These are phyloP conservation scores for Santalum album DNA, from an alignment of 164 flowering plant species.

Conservation along the genomic window DNA sequence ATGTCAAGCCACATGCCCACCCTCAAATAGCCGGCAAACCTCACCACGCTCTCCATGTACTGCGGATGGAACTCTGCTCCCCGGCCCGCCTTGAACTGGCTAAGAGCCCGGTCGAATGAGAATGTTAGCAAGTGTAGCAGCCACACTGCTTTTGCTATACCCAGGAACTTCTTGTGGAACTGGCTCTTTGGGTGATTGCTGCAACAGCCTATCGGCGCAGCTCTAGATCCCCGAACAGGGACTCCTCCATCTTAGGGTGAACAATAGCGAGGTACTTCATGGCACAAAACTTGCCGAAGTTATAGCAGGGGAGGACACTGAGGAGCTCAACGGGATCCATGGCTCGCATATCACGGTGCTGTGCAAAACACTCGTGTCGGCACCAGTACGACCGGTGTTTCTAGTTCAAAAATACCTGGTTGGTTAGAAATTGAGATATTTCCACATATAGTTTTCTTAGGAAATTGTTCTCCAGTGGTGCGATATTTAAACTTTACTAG, in stretches of 20 bases:
- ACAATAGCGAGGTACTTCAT: conserved; percentile 66
- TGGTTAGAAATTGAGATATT: conserved; percentile 33
- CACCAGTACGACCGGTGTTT: conserved; percentile 66
- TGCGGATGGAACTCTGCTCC: conserved; percentile 76
- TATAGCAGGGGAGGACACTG: conserved; percentile 65
- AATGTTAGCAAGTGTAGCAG: conserved; percentile 85
- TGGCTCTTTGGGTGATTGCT: conserved; percentile 75
- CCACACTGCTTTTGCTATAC: conserved; percentile 80
- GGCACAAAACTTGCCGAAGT: conserved; percentile 70
- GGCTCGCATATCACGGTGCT: conserved; percentile 71
- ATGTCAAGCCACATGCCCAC: too few species aligned
- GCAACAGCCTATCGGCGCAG: conserved; percentile 47
- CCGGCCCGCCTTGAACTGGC: conserved; percentile 65
- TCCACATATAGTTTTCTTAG: conserved; percentile 28
- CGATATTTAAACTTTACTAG: conserved; percentile 74
- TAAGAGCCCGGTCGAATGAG: conserved; percentile 65
- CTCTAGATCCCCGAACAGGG: conserved; percentile 76
- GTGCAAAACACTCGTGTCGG: conserved; percentile 69
- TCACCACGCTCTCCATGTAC: conserved; percentile 88
- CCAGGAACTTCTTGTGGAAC: conserved; percentile 64
- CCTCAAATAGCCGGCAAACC: conserved; percentile 27
- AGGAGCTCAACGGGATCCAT: conserved; percentile 88
- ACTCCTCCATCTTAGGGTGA: conserved; percentile 92
- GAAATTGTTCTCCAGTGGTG: conserved; percentile 34
- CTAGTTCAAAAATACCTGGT: conserved; percentile 31